Conservation (phyloP, 352 stramenopile species). For the Phytophthora cactorum region DNA sequence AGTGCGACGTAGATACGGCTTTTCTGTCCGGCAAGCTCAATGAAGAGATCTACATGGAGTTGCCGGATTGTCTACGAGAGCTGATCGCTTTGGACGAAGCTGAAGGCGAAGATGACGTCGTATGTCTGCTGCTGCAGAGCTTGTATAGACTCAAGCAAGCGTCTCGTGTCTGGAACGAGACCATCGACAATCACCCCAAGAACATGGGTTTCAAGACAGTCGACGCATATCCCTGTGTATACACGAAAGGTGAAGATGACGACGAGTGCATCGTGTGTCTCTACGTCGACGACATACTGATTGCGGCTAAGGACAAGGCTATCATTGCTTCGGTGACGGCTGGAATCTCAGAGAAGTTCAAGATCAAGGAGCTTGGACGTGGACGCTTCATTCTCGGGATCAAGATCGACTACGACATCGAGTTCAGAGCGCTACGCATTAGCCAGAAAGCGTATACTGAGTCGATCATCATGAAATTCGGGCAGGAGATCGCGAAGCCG, state of each 20-base stretch:
- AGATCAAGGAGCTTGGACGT: too few relatives aligned
- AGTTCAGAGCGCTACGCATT: too few relatives aligned
- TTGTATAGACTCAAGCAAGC: slow-evolving; percentile 20
- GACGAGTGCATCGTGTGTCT: slow-evolving; percentile 10
- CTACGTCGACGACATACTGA: slow-evolving; percentile 20
- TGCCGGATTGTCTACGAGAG: not conserved
- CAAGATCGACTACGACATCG: too few relatives aligned
- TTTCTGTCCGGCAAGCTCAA: slow-evolving; percentile 11
- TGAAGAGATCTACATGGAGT: slow-evolving; percentile 9
- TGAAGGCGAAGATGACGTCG: not conserved
- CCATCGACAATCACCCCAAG: slow-evolving; percentile 22
- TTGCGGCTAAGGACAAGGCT: not conserved
- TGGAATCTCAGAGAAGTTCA: too few relatives aligned
- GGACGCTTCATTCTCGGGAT: too few relatives aligned
- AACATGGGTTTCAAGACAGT: slow-evolving; percentile 11
- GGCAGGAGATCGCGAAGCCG: too few relatives aligned
- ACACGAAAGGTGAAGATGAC: too few relatives aligned
- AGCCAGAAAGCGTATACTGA: too few relatives aligned
- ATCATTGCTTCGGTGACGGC: too few relatives aligned
- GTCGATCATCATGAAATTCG: too few relatives aligned
- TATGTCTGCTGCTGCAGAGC: too few relatives aligned
- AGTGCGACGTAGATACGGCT: not conserved
- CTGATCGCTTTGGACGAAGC: not conserved
- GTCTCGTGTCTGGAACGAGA: not conserved
- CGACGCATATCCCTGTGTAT: slow-evolving; percentile 12